Evolutionary conservation across 306 rosid species (phyloP).

Genomic region (Comarum palustre): DNA sequence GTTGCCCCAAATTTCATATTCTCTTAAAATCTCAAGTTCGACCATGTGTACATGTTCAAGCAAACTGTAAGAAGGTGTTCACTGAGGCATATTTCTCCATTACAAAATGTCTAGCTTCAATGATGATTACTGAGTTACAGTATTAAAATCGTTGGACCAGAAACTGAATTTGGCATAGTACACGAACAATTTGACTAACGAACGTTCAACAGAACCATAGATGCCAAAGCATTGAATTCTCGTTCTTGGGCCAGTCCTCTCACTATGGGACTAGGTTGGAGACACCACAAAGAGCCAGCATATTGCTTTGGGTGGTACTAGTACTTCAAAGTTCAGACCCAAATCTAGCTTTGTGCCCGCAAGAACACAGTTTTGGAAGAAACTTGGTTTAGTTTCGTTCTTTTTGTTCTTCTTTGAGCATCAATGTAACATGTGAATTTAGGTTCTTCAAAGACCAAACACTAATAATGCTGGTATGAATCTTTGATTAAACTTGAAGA

Average conservation of each 20-base stretch:
- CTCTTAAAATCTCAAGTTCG: no score
- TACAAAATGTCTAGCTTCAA: not conserved
- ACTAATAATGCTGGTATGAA: not conserved
- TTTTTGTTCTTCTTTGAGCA: not conserved
- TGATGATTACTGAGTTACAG: not conserved
- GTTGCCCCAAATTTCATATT: not conserved
- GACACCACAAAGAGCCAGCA: not conserved
- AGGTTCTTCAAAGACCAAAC: not conserved
- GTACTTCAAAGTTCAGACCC: not conserved
- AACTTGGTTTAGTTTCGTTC: not conserved
- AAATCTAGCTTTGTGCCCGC: not conserved
- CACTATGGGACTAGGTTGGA: not conserved
- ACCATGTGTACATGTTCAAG: no score
- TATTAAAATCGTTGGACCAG: not conserved
- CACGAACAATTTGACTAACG: not conserved
- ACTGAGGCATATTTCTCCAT: not conserved
- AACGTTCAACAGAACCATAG: not conserved
- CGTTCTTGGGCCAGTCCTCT: constrained; percentile 1
- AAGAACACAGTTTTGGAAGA: not conserved
- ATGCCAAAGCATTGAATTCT: not conserved
- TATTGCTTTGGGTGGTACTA: not conserved
- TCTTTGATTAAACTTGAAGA: not conserved
- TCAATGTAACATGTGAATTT: not conserved
- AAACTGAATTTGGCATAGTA: not conserved
- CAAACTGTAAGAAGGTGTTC: not conserved